Base-by-base conservation (phyloP, 148 eudicot species). In the Chenopodium berlandieri region DNA sequence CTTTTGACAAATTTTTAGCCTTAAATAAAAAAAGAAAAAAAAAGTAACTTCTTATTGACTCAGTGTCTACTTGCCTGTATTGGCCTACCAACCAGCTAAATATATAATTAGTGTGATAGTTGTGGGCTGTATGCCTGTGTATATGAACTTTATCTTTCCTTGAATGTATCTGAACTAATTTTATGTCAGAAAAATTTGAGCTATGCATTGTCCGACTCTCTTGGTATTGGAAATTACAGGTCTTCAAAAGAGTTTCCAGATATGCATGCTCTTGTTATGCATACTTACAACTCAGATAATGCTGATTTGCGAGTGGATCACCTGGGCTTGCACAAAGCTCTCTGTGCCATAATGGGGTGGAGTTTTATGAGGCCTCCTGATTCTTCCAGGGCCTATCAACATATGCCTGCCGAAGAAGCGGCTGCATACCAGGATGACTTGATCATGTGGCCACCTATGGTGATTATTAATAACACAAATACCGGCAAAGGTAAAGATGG, bases 341-440 rank as follows among this genome's bases (percentile, higher is more conserved):
- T 96, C 47, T 96, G 98, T 88, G 89, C 91, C 85, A 82, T 96
- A 69, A 94, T 94, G 99, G 94, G 99, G 54, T 96, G 99, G 99
- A 92, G 89, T 88, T 92, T 87, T 86, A 78, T 83, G 85, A 91
- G 84, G 84, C 87, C 93, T 84, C 98, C 99, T 84, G 97, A 94
- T 87, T 92, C 85, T 79, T 92, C 92, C 52, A 89, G 83, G 88
- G 85, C 84, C 71, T 96, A 96, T 91, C 97, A 91, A 86, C 78
- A 80, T 76, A 83, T 96, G 81, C 89, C 98, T 85, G 89, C 94
- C 87, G 90, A 89, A 77, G 92, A 91, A 81, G 97, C 90, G 56
- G 89, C 91, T 66, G 94, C 90, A 13, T 88, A 91, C 88, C 97
- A 81, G 83, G 97, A 94, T 80, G 98, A 96, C 84, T 81, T 95